Evolutionary conservation across 257 asterid genomes (phyloP), one percentile per base, ranked within the genome.

Genomic region (Solanum paucissectum): DNA sequence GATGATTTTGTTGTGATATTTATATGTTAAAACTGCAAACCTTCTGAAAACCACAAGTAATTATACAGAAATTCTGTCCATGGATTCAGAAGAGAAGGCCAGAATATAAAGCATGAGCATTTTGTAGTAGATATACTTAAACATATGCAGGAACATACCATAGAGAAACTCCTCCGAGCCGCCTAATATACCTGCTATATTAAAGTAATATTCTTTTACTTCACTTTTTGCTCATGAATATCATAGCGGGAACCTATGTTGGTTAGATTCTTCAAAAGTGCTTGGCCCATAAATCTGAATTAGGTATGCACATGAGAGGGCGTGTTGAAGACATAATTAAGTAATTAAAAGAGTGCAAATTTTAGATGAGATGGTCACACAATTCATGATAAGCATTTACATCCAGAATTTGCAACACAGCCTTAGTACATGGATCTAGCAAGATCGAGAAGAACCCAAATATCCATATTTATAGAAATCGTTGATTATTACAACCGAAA

Each of bases 101-200:
- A 71, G 79, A 92, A 62, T 95, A 93, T 83, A 85, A 94, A 93
- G 76, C 94, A 94, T 64, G 95, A 94, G 90, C 93, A 92, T 87
- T 89, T 95, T 73, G 93, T 92, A 3, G 84, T 91, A 1, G 95
- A 94, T 83, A 42, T 95, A 46, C 92, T 95, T 5, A 91, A 87
- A 36, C 95, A 90, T 64, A 83, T 94, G 36, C 94, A 95, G 86
- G 84, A 90, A 32, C 90, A 90, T 83, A 89, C 93, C 3, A 87
- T 42, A 58, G 96, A 93, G 29, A 88, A 49, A 52, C 91, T 95
- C 55, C 89, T 94, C 25, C 89, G 9, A 13, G 38, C 73, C 95
- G 1, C 96, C 94, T n/a, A 94, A 94, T 69, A 76, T 94, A 49
- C 60, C 92, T 29, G 88, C 92, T 6, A 91, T 95, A 73, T 90